These are phyloP conservation scores for Funneliformis caledonium DNA, from an alignment of 371 early-diverging fungal genomes.

Conservation along the genomic window DNA sequence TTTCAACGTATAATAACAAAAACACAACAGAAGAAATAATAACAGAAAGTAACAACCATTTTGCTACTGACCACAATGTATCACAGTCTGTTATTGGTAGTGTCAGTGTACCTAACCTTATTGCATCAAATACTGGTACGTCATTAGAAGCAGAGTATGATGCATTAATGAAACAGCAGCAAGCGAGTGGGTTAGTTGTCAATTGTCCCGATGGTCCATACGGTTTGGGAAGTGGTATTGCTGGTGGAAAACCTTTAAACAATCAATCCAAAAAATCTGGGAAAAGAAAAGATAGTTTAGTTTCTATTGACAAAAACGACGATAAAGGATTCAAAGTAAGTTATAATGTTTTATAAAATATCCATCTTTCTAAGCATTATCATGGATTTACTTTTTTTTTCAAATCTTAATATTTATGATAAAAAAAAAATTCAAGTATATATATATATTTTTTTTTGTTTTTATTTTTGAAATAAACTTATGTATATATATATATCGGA, in stretches of 20 bases:
- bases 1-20: neutral
- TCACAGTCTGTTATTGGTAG: constrained; percentile 19
- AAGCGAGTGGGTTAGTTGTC: neutral
- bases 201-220: neutral
- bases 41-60: constrained; percentile 10
- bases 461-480: neutral
- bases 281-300: constrained; percentile 21
- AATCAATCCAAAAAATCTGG: neutral
- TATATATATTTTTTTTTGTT: neutral
- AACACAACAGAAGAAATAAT: neutral
- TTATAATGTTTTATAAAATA: neutral
- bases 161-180: constrained; percentile 9
- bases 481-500: neutral
- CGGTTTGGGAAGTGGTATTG: neutral
- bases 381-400: neutral
- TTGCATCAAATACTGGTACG: constrained; percentile 3
- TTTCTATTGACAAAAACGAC: constrained; percentile 9
- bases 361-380: neutral
- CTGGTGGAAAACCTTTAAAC: neutral
- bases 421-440: neutral
- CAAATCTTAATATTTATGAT: neutral
- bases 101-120: constrained; percentile 25
- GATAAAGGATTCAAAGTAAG: constrained; percentile 13
- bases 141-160: constrained; percentile 23
- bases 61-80: constrained; percentile 5